These are phyloP conservation scores for Macrolepiota dolichaula DNA, from an alignment of 768 basidiomycete species.

Conservation along the genomic window DNA sequence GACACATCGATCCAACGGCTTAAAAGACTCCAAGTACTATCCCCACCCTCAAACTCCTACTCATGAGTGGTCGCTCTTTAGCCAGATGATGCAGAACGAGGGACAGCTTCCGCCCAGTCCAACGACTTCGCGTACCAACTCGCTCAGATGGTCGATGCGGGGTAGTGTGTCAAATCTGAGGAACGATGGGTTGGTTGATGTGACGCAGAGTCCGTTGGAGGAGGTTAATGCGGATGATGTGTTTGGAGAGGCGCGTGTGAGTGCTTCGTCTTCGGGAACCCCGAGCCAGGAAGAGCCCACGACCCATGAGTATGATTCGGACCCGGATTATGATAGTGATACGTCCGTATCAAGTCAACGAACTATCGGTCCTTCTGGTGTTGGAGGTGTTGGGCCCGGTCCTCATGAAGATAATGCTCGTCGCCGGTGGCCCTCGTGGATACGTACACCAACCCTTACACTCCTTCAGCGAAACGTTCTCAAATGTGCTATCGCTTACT, in stretches of 20 bases:
- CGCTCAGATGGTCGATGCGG: background rate
- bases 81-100: conserved; percentile 69
- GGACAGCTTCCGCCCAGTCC: conserved; percentile 33
- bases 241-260: background rate
- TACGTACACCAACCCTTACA: conserved; percentile 36
- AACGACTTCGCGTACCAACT: background rate
- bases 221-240: background rate
- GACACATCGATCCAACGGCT: conserved; percentile 3
- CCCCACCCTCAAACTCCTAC: conserved; percentile 18
- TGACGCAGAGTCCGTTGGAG: conserved; percentile 1
- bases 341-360: conserved; percentile 1
- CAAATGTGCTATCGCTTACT: conserved; percentile 91
- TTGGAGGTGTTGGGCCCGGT: background rate
- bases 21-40: background rate
- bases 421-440: conserved; percentile 5
- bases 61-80: conserved; percentile 65
- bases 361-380: background rate
- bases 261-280: background rate
- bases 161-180: background rate
- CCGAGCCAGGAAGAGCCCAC: background rate
- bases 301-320: conserved; percentile 7
- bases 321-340: conserved; percentile 8
- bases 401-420: background rate
- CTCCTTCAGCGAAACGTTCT: conserved; percentile 67
- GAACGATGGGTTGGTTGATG: background rate